Base-by-base conservation (phyloP, 2,329 filamentous ascomycete genomes). In the Neophaeococcomyces mojaviensis region DNA sequence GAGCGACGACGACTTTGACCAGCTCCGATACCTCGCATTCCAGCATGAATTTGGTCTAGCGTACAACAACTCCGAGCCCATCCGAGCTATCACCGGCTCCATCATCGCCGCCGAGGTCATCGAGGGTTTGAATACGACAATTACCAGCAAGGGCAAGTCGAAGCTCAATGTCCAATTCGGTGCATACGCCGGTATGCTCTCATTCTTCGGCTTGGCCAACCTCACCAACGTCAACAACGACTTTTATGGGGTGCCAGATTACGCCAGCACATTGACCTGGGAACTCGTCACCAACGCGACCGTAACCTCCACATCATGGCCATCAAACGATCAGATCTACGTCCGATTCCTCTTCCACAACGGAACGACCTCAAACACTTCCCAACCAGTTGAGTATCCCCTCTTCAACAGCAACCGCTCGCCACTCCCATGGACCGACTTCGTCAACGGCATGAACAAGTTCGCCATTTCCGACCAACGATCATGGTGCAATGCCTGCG, bases 241-340 rank as follows among this genome's bases (percentile, higher is more conserved):
- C 62, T 94, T 95, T 69, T 80, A 69, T 49, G 85, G 85, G 45
- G 70, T 95, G 10, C 80, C 83, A n/a, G 82, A 88, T 67, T 95
- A 95, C 59, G 88, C 88, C 4, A 84, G 82, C 2, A 80, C 80
- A 53, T 87, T 94, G 77, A 73, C 73, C 4, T 89, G 94, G 62
- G 89, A 95, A 70, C 75, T 74, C 18, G 75, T 80, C 56, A 81
- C 78, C 33, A 72, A 77, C 50, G 54, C 55, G 10, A 52, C 57
- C 2, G 52, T 49, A 8, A 41, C 13, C 22, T 56, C 59, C 5
- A 58, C 61, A 0, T 56, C 58, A 2, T 73, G 75, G 56, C 73
- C 72, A 2, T 54, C 62, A 3, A 50, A 57, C 13, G 64, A 70
- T 0, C 76, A 82, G 3, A 64, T 81, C 32, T 70, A 69, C 47